Evolutionary conservation across 1,139 yeast genomes (phyloP).

Genomic region (Geotrichum bryndzae): DNA sequence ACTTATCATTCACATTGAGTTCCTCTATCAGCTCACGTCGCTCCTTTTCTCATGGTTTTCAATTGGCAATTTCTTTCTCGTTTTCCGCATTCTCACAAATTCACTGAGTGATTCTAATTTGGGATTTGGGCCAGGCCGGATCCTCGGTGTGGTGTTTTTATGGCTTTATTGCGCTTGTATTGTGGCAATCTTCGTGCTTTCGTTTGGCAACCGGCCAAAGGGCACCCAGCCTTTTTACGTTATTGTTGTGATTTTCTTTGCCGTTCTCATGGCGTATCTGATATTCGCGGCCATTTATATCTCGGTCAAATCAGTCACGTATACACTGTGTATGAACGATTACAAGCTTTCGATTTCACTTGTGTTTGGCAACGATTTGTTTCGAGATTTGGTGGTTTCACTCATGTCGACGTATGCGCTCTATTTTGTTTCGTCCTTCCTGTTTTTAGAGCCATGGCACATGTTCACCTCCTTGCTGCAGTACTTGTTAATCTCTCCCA

Average conservation of each 20-base stretch:
- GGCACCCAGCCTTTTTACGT: constrained; percentile 82
- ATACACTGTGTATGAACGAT: constrained; percentile 38
- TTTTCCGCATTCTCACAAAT: constrained; percentile 67
- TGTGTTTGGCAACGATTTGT: constrained; percentile 55
- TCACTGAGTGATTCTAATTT: constrained; percentile 53
- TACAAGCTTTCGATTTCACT: constrained; percentile 43
- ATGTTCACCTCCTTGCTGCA: constrained; percentile 69
- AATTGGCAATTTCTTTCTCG: constrained; percentile 67
- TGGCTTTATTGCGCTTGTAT: constrained; percentile 87
- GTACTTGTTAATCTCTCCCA: constrained; percentile 65
- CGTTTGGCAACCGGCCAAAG: constrained; percentile 91
- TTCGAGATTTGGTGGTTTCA: constrained; percentile 84
- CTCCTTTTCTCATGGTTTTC: constrained; percentile 76
- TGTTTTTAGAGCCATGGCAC: constrained; percentile 75
- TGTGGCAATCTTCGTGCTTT: constrained; percentile 83
- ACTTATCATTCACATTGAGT: constrained; percentile 60
- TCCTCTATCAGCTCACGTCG: constrained; percentile 59
- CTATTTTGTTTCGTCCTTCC: constrained; percentile 67
- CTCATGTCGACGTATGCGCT: constrained; percentile 77
- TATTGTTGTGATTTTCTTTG: constrained; percentile 82
- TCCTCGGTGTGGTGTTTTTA: constrained; percentile 70
- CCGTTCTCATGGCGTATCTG: constrained; percentile 86
- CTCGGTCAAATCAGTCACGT: constrained; percentile 65
- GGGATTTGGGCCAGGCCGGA: constrained; percentile 64
- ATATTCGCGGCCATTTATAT: constrained; percentile 81